Evolutionary conservation across 768 basidiomycete genomes (phyloP).

Genomic region (Pleurotus tuoliensis): DNA sequence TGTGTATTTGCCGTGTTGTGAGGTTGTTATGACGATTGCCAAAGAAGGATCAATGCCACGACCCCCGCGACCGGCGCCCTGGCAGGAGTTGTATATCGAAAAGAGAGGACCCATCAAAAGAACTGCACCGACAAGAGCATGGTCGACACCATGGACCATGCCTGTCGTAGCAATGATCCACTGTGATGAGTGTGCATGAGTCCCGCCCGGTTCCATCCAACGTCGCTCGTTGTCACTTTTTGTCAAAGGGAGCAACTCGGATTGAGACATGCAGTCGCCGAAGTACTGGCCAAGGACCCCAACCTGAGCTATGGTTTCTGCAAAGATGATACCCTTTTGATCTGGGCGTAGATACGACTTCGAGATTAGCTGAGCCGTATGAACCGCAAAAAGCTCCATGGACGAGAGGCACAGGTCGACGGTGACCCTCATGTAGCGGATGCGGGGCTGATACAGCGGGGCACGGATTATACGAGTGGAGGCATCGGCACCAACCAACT

Average conservation of each 20-base stretch:
- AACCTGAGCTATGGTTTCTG: neutral
- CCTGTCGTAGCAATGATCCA: constrained; percentile 21
- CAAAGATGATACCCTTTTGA: constrained; percentile 15
- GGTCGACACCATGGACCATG: constrained; percentile 19
- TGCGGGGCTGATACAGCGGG: constrained; percentile 10
- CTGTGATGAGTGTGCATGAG: neutral
- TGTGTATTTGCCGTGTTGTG: too few relatives aligned
- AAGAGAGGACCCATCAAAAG: constrained; percentile 15
- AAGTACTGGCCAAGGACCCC: neutral
- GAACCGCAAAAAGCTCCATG: neutral
- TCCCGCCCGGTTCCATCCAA: constrained; percentile 7
- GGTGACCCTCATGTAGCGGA: constrained; percentile 12
- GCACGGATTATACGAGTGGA: constrained; percentile 10
- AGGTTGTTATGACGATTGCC: too few relatives aligned
- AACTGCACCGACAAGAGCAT: constrained; percentile 11
- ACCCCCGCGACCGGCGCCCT: constrained; percentile 16
- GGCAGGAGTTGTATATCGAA: constrained; percentile 16
- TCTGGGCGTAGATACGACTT: neutral
- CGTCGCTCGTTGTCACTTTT: constrained; percentile 3
- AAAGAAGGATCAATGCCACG: neutral
- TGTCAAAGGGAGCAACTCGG: neutral
- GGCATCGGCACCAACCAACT: neutral
- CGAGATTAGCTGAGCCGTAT: neutral
- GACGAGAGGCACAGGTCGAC: neutral
- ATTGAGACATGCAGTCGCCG: constrained; percentile 1